Conservation (phyloP, 78 protist species). For the Neovahlkampfia damariscottae region DNA sequence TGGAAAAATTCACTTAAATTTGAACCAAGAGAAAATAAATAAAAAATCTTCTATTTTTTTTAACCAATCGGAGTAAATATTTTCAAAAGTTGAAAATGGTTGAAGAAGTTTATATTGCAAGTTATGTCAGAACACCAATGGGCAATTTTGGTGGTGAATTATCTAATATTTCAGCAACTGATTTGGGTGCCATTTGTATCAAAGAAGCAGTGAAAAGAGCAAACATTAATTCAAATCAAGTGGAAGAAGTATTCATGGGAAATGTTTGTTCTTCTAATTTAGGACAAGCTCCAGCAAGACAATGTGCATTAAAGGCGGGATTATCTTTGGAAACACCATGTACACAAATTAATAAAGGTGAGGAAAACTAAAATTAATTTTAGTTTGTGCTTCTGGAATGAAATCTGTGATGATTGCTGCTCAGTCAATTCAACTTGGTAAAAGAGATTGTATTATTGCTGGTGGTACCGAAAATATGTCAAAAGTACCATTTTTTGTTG, state of each 20-base stretch:
- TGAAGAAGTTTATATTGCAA: background rate
- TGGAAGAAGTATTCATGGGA: slow-evolving; percentile 14
- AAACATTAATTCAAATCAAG: background rate
- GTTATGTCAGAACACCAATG: slow-evolving; percentile 17
- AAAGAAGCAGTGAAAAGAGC: slow-evolving; percentile 6
- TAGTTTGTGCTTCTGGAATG: slow-evolving; percentile 1
- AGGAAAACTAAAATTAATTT: too few relatives aligned
- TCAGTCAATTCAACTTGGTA: slow-evolving; percentile 46
- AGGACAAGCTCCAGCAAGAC: slow-evolving; percentile 18
- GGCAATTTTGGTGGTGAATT: slow-evolving; percentile 17
- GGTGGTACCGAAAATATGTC: slow-evolving; percentile 84
- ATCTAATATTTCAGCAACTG: background rate
- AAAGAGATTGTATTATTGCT: slow-evolving; percentile 62
- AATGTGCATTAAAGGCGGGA: background rate
- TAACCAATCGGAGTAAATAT: too few relatives aligned
- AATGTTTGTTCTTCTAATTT: slow-evolving; percentile 8
- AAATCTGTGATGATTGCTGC: background rate
- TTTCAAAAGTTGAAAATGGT: too few relatives aligned
- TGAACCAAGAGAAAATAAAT: background rate
- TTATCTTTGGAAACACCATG: background rate
- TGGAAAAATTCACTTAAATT: background rate
- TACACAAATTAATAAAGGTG: background rate
- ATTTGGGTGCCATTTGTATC: background rate
- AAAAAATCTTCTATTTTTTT: background rate
- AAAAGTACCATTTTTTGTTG: slow-evolving; percentile 28